Evolutionary conservation across 2,329 filamentous ascomycete genomes (phyloP), one percentile per base, ranked within the genome.

Genomic region (Cercospora beticola): DNA sequence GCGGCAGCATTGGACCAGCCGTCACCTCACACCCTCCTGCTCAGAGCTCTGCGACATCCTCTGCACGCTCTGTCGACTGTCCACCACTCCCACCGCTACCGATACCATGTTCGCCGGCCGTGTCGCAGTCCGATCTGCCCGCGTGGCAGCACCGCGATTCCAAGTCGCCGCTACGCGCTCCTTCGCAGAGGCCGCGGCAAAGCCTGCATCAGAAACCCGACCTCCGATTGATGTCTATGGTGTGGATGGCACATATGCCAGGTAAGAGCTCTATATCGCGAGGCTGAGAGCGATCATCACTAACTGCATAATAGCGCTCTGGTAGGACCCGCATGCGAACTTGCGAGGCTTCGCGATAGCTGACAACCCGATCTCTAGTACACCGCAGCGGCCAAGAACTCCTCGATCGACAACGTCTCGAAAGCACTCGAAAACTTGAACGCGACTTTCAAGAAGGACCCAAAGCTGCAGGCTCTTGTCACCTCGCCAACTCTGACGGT

Each of bases 201-300:
- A 75, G 68, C 77, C 81, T 72, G 85, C 87, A 78, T 81, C 86
- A 78, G 84, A 88, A 81, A 88, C 89, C 82, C 94, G 92, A 87
- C 89, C 94, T 78, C 95, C 95, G 76, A 86, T 97, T 80, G 88
- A 94, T 78, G 88, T 99, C 79, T 99, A 93, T 84, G 95, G 95
- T 77, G 86, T 99, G 80, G 95, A 98, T 84, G 95, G 95, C 83
- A 98, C 94, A 81, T 99, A 99, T 86, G 95, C 95, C 43, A 62
- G 60, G 62, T 64, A 64, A 56, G 62, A 30, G 46, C 52, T 43
- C 62, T 26, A 23, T 40, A 28, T n/a, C 36, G 36, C 59, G 18
- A 30, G 14, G 5, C 21, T 43, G 33, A 28, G 33, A 21, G 36
- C 6, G 18, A 21, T 23, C 26, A 40, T 62, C 10, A 26, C 59